These are phyloP conservation scores for Agaricus bisporus DNA, from an alignment of 768 basidiomycete species.

Conservation along the genomic window DNA sequence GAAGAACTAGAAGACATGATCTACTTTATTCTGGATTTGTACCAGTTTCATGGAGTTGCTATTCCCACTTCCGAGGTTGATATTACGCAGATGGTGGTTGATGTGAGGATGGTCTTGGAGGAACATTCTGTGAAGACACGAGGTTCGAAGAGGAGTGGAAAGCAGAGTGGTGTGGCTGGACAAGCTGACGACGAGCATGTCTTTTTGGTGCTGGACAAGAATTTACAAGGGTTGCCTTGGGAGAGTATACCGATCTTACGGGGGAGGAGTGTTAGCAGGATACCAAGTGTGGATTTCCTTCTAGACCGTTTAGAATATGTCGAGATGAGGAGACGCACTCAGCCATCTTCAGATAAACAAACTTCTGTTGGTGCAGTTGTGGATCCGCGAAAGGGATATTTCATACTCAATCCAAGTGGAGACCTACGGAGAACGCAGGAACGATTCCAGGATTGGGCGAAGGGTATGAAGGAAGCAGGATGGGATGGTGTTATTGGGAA, in stretches of 20 bases:
- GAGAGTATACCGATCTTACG: conserved; percentile 87
- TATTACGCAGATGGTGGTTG: conserved; percentile 82
- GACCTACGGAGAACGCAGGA: conserved; percentile 82
- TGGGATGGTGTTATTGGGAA: conserved; percentile 83
- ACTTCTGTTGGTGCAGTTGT: conserved; percentile 44
- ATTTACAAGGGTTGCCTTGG: conserved; percentile 88
- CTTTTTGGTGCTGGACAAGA: conserved; percentile 88
- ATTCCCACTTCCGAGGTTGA: conserved; percentile 91
- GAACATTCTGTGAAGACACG: conserved; percentile 48
- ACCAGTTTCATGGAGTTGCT: conserved; percentile 87
- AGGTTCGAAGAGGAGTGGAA: conserved; percentile 18
- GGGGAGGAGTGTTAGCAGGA: conserved; percentile 84
- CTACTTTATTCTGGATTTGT: conserved; percentile 90
- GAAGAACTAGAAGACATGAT: conserved; percentile 95
- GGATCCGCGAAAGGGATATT: conserved; percentile 68
- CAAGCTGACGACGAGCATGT: conserved; percentile 48
- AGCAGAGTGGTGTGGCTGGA: conserved; percentile 13
- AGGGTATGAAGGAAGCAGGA: conserved; percentile 62
- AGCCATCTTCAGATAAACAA: conserved; percentile 12
- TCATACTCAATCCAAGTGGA: conserved; percentile 87
- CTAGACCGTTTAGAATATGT: conserved; percentile 73
- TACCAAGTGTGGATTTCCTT: conserved; percentile 86
- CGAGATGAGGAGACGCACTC: conserved; percentile 29
- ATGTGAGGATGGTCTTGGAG: conserved; percentile 72
- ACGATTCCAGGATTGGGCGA: conserved; percentile 74